Conservation (phyloP, 225 moss, liverwort and hornwort species). For the Takakia lepidozioides region DNA sequence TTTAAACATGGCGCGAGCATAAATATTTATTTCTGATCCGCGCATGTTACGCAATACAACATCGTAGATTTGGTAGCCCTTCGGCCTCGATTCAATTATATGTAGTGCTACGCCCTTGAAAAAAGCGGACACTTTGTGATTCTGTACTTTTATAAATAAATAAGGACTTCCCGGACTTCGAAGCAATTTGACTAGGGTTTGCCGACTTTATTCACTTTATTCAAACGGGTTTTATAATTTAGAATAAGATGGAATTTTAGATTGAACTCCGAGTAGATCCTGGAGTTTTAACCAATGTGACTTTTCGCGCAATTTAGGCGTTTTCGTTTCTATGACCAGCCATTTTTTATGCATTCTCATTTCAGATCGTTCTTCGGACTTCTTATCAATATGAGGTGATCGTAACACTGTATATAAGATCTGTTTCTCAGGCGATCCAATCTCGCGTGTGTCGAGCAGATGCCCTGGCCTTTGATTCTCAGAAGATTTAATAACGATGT, state of each 20-base stretch:
- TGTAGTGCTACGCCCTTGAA: slow-evolving; percentile 8
- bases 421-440: background rate
- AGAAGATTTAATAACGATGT: slow-evolving; percentile 3
- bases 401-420: slow-evolving; percentile 3
- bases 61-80: too few relatives aligned
- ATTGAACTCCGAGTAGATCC: slow-evolving; percentile 4
- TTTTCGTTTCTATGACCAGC: slow-evolving; percentile 2
- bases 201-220: slow-evolving; percentile 1
- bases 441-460: slow-evolving; percentile 1
- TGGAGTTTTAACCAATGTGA: background rate
- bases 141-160: too few relatives aligned
- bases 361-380: background rate
- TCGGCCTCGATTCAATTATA: too few relatives aligned
- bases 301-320: slow-evolving; percentile 1
- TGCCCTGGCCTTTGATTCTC: slow-evolving; percentile 3
- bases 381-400: slow-evolving; percentile 5
- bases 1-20: background rate
- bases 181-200: slow-evolving; percentile 2
- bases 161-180: background rate
- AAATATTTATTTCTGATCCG: slow-evolving; percentile 3
- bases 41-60: slow-evolving; percentile 7
- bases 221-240: background rate
- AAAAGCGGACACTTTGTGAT: slow-evolving; percentile 5
- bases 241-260: slow-evolving; percentile 1
- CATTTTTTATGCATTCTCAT: slow-evolving; percentile 2